Evolutionary conservation across 2,329 filamentous ascomycete species (phyloP).

Genomic region (Hymenoscyphus albidus): DNA sequence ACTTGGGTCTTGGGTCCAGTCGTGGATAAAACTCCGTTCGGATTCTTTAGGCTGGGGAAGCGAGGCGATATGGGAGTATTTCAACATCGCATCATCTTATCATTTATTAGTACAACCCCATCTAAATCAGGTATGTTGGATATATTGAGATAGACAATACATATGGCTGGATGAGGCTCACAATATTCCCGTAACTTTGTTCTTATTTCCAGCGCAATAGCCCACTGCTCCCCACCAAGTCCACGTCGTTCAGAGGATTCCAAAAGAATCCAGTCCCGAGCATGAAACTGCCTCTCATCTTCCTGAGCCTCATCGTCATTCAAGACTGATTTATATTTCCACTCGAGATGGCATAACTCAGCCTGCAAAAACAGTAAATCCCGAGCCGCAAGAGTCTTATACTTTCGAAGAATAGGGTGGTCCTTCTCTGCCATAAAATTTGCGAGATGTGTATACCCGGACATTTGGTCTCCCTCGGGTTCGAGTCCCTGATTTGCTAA

Average conservation of each 20-base stretch:
- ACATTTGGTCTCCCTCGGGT: not conserved
- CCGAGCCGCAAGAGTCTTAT: conserved; percentile 13
- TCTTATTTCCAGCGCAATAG: conserved; percentile 13
- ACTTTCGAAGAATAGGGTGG: conserved; percentile 17
- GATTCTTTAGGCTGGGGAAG: conserved; percentile 12
- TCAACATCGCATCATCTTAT: conserved; percentile 6
- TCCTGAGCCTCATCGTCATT: conserved; percentile 13
- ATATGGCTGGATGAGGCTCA: not conserved
- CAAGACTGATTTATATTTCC: conserved; percentile 11
- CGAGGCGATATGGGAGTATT: conserved; percentile 16
- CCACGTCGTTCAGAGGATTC: conserved; percentile 8
- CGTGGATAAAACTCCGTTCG: conserved; percentile 13
- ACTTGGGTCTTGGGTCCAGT: conserved; percentile 15
- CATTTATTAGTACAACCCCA: not conserved
- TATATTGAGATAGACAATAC: not conserved
- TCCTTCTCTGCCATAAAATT: conserved; percentile 16
- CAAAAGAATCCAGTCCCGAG: conserved; percentile 15
- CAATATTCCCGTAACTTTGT: conserved; percentile 19
- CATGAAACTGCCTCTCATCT: conserved; percentile 14
- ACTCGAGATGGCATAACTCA: conserved; percentile 16
- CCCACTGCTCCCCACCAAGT: conserved; percentile 18
- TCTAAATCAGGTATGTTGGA: conserved; percentile 10
- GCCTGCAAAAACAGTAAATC: conserved; percentile 20
- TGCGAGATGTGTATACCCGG: conserved; percentile 17
- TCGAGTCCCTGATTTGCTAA: no score